Conservation (phyloP, 2,329 filamentous ascomycete species). For the Diaporthe citri region DNA sequence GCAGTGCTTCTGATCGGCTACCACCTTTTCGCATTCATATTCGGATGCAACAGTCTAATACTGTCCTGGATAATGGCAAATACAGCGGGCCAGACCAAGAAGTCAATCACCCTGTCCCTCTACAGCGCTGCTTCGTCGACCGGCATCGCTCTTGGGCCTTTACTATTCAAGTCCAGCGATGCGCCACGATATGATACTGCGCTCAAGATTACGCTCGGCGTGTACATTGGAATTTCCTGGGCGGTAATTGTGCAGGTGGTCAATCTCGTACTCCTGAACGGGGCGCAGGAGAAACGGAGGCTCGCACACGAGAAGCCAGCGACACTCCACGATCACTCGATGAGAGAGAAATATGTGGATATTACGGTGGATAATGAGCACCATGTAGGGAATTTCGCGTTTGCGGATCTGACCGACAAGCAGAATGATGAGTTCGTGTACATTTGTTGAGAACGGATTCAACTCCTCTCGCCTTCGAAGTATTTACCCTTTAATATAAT, state of each 20-base stretch:
- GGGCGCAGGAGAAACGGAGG: conserved; percentile 65
- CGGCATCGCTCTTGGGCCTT: conserved; percentile 76
- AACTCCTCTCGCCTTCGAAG: background rate
- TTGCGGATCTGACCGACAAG: conserved; percentile 72
- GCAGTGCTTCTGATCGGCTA: conserved; percentile 69
- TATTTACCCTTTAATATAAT: background rate
- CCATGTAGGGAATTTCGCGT: conserved; percentile 62
- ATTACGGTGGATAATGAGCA: conserved; percentile 35
- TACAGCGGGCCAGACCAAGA: conserved; percentile 76
- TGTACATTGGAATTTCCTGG: conserved; percentile 66
- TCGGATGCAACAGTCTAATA: conserved; percentile 74
- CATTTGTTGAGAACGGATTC: background rate
- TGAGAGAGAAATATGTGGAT: conserved; percentile 64
- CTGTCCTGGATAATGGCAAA: conserved; percentile 79
- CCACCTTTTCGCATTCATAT: conserved; percentile 76
- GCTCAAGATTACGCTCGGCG: conserved; percentile 65
- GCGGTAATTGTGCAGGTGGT: conserved; percentile 66
- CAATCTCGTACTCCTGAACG: conserved; percentile 69
- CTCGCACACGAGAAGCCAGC: conserved; percentile 72
- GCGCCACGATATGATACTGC: conserved; percentile 71
- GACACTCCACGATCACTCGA: conserved; percentile 70
- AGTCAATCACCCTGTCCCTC: conserved; percentile 72
- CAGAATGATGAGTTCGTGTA: conserved; percentile 73
- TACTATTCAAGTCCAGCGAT: conserved; percentile 70
- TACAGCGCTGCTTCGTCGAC: conserved; percentile 73